Evolutionary conservation across 1,284 basidiomycete species (phyloP), one percentile per base, ranked within the genome.

Genomic region (Ceratobasidium sp.): DNA sequence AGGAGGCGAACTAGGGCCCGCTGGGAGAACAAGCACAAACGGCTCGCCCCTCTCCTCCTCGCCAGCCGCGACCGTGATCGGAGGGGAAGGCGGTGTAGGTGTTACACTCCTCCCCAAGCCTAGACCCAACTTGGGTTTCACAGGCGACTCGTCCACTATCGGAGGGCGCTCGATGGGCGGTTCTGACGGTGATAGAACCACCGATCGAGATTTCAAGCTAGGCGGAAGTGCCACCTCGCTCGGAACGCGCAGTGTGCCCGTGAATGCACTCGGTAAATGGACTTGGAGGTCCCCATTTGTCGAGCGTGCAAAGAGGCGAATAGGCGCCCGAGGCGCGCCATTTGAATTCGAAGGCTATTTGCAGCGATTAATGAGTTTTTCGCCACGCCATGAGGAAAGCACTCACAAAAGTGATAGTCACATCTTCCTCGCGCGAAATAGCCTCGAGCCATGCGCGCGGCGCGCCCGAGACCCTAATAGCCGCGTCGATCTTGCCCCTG

Each of bases 401-500:
- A 59, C 68, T 58, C 49, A 71, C 68, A 71, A 71, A 71, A 14
- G 39, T 71, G 24, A 71, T n/a, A 22, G 54, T 27, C 41, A 71
- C 68, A 22, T 71, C 68, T 34, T 59, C 68, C 11, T 71, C 68
- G 1, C 68, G 34, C 27, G 68, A 71, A 46, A 71, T 43, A n/a
- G 54, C 43, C 24, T 71, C 68, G 37, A 71, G 29, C 68, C 68
- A 71, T 48, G 68, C 68, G 37, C 68, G 68, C 6, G 68, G 54
- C 4, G 13, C 22, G 53, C 68, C 68, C 41, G 54, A 71, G 54
- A 71, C 54, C 68, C 68, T 71, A 39, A 71, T 58, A 29, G 43
- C 54, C 19, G 68, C 68, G 54, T 71, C 68, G 54, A 71, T 71
- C 68, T 59, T 71, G 22, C 68, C 68, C 29, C 54, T 43, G 4